A percentile compares a stretch with the other conserved stretches of the same genome.
These are phyloP conservation scores for Phytophthora sp. DNA, from an alignment of 352 stramenopile genomes.

Conservation along the genomic window DNA sequence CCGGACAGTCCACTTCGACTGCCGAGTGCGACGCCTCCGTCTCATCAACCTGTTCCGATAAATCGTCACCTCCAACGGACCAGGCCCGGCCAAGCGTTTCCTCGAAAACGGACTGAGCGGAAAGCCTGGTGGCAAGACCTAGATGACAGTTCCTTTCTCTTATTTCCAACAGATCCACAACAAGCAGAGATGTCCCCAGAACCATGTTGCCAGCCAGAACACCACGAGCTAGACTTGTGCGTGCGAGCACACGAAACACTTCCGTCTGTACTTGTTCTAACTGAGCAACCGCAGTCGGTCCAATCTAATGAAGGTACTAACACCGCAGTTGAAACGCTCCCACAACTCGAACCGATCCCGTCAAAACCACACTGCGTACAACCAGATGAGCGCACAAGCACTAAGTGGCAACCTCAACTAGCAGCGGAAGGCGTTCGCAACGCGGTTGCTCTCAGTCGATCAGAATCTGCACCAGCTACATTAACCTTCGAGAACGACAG, in stretches of 20 bases:
- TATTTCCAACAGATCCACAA: conserved; percentile 16
- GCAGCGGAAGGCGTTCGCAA: background rate
- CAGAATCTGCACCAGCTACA: conserved; percentile 54
- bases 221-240: conserved; percentile 4
- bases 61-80: conserved; percentile 35
- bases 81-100: conserved; percentile 27
- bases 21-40: conserved; percentile 30
- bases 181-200: too few relatives aligned
- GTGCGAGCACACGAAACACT: conserved; percentile 7
- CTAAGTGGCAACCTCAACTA: background rate
- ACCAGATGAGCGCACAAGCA: background rate
- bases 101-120: conserved; percentile 38
- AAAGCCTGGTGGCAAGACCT: conserved; percentile 45
- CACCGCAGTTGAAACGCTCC: conserved; percentile 6
- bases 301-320: conserved; percentile 1
- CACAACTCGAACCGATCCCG: conserved; percentile 12
- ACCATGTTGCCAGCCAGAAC: background rate
- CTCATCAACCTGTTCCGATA: conserved; percentile 28
- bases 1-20: conserved; percentile 10
- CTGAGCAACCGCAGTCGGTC: conserved; percentile 16
- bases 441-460: conserved; percentile 29
- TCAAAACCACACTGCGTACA: background rate
- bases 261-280: conserved; percentile 29
- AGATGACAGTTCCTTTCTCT: conserved; percentile 24
- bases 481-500: conserved; percentile 32